These are phyloP conservation scores for Penicillium mononematosum DNA, from an alignment of 495 filamentous ascomycete species.

Conservation along the genomic window DNA sequence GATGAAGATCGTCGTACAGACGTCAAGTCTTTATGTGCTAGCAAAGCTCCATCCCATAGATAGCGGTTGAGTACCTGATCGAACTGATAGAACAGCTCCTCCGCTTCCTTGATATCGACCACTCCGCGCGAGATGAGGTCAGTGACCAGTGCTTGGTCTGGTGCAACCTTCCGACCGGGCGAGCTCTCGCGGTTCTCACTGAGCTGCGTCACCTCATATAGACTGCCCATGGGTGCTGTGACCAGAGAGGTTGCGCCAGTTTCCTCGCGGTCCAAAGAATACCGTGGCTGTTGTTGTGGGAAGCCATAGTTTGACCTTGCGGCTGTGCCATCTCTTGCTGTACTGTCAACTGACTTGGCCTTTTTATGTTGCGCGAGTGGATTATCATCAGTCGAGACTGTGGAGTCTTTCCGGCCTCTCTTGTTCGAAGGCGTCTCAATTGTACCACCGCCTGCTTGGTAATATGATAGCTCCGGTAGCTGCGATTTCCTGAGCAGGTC, in stretches of 20 bases:
- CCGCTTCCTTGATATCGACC: slow-evolving; percentile 48
- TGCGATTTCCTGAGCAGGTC: slow-evolving; percentile 46
- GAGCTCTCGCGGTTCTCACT: slow-evolving; percentile 46
- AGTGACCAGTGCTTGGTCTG: slow-evolving; percentile 44
- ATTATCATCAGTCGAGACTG: slow-evolving; percentile 39
- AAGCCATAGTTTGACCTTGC: slow-evolving; percentile 24
- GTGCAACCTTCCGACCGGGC: slow-evolving; percentile 33
- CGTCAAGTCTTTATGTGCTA: slow-evolving; percentile 44
- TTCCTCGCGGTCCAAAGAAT: slow-evolving; percentile 45
- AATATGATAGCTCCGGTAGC: slow-evolving; percentile 48
- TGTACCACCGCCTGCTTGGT: slow-evolving; percentile 40
- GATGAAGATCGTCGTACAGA: slow-evolving; percentile 51
- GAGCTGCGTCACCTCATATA: slow-evolving; percentile 61
- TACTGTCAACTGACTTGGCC: slow-evolving; percentile 19
- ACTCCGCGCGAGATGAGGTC: slow-evolving; percentile 54
- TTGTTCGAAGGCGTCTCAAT: slow-evolving; percentile 38
- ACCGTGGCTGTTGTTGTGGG: slow-evolving; percentile 36
- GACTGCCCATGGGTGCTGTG: slow-evolving; percentile 57
- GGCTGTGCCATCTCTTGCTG: slow-evolving; percentile 12
- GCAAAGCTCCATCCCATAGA: slow-evolving; percentile 50
- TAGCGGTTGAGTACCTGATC: slow-evolving; percentile 54
- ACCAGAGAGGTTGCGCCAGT: slow-evolving; percentile 45
- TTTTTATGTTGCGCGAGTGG: slow-evolving; percentile 18
- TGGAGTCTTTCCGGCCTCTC: slow-evolving; percentile 41
- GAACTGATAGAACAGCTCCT: slow-evolving; percentile 50